These are phyloP conservation scores for Globisporangium radiosum DNA, from an alignment of 352 stramenopile genomes.

Conservation along the genomic window DNA sequence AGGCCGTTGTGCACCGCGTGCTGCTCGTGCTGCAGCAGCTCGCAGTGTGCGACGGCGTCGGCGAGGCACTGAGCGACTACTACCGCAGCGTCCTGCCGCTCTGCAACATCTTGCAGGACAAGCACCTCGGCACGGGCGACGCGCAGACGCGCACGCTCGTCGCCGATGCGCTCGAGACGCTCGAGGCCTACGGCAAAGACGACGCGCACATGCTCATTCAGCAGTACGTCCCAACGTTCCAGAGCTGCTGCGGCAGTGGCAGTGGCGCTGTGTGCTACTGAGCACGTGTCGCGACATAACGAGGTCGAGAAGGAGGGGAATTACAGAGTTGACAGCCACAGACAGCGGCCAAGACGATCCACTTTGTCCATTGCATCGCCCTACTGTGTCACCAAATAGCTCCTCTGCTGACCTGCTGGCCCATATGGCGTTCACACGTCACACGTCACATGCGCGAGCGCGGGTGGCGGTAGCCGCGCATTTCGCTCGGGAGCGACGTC, in stretches of 20 bases:
- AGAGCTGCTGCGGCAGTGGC: constrained; percentile 32
- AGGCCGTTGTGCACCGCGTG: constrained; percentile 56
- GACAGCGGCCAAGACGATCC: neutral
- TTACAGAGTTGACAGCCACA: too few species aligned
- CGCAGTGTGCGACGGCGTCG: constrained; percentile 60
- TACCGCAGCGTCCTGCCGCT: constrained; percentile 71
- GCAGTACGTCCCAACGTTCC: constrained; percentile 70
- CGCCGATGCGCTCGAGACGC: constrained; percentile 57
- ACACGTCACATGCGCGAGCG: constrained; percentile 69
- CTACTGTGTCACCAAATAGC: neutral
- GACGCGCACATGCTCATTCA: constrained; percentile 66
- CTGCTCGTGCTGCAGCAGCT: constrained; percentile 71
- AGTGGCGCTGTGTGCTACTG: neutral
- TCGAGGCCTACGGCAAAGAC: constrained; percentile 64
- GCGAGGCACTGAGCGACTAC: constrained; percentile 52
- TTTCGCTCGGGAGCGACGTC: constrained; percentile 83
- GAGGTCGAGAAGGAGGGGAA: too few species aligned
- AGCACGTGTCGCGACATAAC: neutral
- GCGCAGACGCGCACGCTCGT: constrained; percentile 49
- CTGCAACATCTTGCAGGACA: constrained; percentile 80
- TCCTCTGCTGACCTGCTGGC: neutral
- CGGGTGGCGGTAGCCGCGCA: constrained; percentile 85
- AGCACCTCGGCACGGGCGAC: constrained; percentile 65
- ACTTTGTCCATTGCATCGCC: neutral
- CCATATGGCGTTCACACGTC: neutral